Evolutionary conservation across 441 rosid genomes (phyloP).

Genomic region (Aquilaria agallochum): DNA sequence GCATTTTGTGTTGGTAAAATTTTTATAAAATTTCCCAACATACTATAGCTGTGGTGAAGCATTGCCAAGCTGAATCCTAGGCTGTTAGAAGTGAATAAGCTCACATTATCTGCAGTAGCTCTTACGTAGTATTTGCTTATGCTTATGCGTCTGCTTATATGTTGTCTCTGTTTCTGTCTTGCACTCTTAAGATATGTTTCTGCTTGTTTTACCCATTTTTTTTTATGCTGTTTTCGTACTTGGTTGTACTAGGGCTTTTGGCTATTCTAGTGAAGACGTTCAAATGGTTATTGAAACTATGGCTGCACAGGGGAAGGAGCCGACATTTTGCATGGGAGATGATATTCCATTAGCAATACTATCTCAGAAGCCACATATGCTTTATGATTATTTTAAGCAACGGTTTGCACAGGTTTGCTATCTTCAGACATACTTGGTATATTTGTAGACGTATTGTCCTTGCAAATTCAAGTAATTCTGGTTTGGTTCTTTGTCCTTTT

Average conservation of each 20-base stretch:
- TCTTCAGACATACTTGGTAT: no score
- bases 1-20: no score
- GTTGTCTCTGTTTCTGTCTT: background rate
- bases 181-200: background rate
- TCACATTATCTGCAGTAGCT: no score
- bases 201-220: conserved; percentile 7
- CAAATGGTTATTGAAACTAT: conserved; percentile 98
- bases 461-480: background rate
- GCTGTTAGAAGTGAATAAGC: no score
- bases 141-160: no score
- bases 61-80: no score
- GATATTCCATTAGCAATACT: conserved; percentile 82
- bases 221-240: conserved; percentile 18
- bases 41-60: no score
- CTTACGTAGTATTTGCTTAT: no score
- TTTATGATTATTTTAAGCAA: conserved; percentile 97
- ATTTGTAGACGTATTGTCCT: background rate
- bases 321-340: conserved; percentile 98
- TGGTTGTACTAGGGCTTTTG: conserved; percentile 74
- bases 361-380: conserved; percentile 92
- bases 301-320: conserved; percentile 99
- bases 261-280: conserved; percentile 99
- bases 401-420: conserved; percentile 95
- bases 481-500: no score
- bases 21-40: no score